Evolutionary conservation across 176 grass and related monocot species (phyloP), one percentile per base, ranked within the genome.

Genomic region (Eragrostis nindensis): DNA sequence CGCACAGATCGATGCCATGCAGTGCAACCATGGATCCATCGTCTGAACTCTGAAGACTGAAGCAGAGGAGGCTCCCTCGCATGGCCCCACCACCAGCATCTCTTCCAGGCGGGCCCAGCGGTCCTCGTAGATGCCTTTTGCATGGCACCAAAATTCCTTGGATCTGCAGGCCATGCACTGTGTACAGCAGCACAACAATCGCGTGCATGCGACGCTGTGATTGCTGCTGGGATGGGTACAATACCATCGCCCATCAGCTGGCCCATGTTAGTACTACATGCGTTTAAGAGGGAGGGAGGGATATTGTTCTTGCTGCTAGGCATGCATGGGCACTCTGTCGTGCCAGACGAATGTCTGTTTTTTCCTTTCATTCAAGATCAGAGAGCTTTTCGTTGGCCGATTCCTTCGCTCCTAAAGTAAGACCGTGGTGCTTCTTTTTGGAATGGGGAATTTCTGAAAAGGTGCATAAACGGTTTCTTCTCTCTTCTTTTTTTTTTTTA

Each of bases 111-210:
- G 42, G 76, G 29, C 18, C 27, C 60, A 16, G 15, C 14, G 42
- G 11, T 13, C n/a, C 2, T 9, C 3, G 24, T 24, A 4, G 68
- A 39, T 24, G 67, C 42, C 68, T 12, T 13, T 52, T 82, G 40
- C 79, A 61, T 61, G 43, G 55, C 25, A 59, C 48, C 70, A 42
- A 65, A 71, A 62, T 82, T 82, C 70, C 45, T n/a, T 65, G 62
- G 59, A 82, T 82, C 80, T 73, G 32, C 75, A 36, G 74, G 75
- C 27, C 60, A 39, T 15, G 38, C n/a, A 68, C 25, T 17, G 61
- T 32, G 53, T 27, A 11, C 68, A 13, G n/a, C 15, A 19, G 2
- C 7, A 18, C 32, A 7, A 54, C 18, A 6, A 7, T 55, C 18
- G 50, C 50, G 53, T 6, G n/a, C n/a, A n/a, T n/a, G 24, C 24